These are phyloP conservation scores for Cornus suecica DNA, from an alignment of 148 eudicot genomes.

Conservation along the genomic window DNA sequence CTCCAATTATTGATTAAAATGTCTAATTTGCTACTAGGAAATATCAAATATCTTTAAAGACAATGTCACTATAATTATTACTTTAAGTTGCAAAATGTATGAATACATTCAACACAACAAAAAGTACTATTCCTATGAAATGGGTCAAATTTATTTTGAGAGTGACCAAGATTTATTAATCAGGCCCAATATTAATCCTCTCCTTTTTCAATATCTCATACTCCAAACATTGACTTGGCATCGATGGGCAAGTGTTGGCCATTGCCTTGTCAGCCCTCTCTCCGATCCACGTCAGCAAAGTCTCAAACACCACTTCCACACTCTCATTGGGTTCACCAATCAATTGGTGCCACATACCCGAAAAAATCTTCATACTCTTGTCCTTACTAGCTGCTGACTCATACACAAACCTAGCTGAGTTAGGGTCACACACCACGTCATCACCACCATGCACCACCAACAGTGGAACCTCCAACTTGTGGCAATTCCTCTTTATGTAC, in stretches of 20 bases:
- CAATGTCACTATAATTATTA: too few relatives aligned
- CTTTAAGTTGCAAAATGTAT: too few relatives aligned
- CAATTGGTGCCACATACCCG: constrained; percentile 45
- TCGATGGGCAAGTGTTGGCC: background rate
- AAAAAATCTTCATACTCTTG: constrained; percentile 28
- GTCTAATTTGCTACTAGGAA: too few relatives aligned
- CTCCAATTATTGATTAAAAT: too few relatives aligned
- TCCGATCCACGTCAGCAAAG: constrained; percentile 35
- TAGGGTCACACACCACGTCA: constrained; percentile 40
- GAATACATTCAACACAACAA: too few relatives aligned
- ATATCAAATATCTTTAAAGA: too few relatives aligned
- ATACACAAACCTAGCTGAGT: constrained; percentile 30
- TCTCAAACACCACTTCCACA: constrained; percentile 32
- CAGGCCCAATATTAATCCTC: too few relatives aligned
- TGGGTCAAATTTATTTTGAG: too few relatives aligned
- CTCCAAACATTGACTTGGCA: too few relatives aligned
- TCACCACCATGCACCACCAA: constrained; percentile 44
- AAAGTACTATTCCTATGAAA: too few relatives aligned
- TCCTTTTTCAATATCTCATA: too few relatives aligned
- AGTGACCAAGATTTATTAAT: too few relatives aligned
- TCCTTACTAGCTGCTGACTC: constrained; percentile 32
- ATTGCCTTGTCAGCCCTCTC: constrained; percentile 25
- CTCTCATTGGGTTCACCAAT: constrained; percentile 48
- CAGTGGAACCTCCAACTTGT: constrained; percentile 30
- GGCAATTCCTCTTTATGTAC: constrained; percentile 26